A percentile compares a stretch with the other conserved stretches of the same genome.
These are phyloP conservation scores for Crassisporium funariophilum DNA, from an alignment of 768 basidiomycete species.

Conservation along the genomic window DNA sequence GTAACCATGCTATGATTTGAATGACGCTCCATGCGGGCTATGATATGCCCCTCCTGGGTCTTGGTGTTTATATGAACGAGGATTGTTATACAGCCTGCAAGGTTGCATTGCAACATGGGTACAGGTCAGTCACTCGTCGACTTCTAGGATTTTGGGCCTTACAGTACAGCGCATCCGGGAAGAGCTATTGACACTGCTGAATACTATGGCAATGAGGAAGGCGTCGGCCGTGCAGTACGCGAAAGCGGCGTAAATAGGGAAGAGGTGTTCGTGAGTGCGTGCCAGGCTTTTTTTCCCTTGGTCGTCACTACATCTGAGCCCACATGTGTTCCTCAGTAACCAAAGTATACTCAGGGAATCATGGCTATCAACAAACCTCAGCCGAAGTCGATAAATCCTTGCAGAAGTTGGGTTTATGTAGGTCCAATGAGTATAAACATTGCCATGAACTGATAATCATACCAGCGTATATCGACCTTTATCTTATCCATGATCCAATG, in stretches of 20 bases:
- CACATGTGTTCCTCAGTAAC: no score
- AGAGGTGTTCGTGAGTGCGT: conserved; percentile 18
- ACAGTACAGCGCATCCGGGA: no score
- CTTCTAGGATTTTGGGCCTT: no score
- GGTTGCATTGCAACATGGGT: conserved; percentile 13
- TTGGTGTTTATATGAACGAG: conserved; percentile 14
- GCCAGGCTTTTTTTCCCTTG: no score
- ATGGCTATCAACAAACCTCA: no score
- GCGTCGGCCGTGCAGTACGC: conserved; percentile 11
- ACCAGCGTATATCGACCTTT: conserved; percentile 60
- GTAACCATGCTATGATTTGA: no score
- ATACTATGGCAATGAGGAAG: conserved; percentile 15
- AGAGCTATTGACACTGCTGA: conserved; percentile 17
- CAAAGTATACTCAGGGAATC: no score
- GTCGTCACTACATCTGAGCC: no score
- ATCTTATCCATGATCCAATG: conserved; percentile 72
- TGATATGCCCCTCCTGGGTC: conserved; percentile 13
- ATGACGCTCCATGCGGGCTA: conserved; percentile 4
- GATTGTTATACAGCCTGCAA: conserved; percentile 7
- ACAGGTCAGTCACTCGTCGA: conserved; percentile 6
- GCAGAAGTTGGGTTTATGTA: no score
- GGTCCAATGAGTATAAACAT: no score
- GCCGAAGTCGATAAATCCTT: no score
- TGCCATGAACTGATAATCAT: no score
- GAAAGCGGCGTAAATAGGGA: conserved; percentile 11